Evolutionary conservation across 441 rosid genomes (phyloP).

Genomic region (Eruca vesicaria): DNA sequence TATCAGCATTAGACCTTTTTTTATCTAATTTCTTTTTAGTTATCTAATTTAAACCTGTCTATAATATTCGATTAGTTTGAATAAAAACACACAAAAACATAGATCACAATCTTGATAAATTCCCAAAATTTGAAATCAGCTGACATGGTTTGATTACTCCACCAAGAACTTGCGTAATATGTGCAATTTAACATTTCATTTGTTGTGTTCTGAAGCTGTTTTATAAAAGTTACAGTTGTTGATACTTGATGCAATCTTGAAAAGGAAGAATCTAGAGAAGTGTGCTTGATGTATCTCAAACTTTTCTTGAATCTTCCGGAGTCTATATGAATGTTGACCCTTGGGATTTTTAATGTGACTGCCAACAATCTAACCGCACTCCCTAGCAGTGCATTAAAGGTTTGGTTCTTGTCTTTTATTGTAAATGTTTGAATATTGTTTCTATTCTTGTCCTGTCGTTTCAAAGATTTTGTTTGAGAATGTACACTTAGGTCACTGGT

Average conservation of each 20-base stretch:
- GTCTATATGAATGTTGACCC: constrained; percentile 47
- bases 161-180: neutral
- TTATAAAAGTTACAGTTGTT: constrained; percentile 33
- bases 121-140: neutral
- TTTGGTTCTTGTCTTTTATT: neutral
- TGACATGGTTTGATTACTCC: neutral
- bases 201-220: neutral
- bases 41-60: constrained; percentile 2
- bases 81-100: neutral
- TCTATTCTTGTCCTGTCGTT: neutral
- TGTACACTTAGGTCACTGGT: constrained; percentile 42
- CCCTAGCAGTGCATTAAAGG: constrained; percentile 46
- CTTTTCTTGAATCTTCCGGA: constrained; percentile 48
- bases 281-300: constrained; percentile 55
- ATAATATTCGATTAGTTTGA: neutral
- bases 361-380: constrained; percentile 49
- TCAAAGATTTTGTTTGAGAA: neutral
- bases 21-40: neutral
- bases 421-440: neutral
- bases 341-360: constrained; percentile 27
- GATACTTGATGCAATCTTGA: constrained; percentile 61
- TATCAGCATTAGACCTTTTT: no score
- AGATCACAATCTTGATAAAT: constrained; percentile 29
- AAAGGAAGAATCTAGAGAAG: constrained; percentile 47
- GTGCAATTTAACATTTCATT: neutral